Evolutionary conservation across 164 flowering plant species (phyloP), one percentile per base, ranked within the genome.

Genomic region (Dillenia suffruticosa): DNA sequence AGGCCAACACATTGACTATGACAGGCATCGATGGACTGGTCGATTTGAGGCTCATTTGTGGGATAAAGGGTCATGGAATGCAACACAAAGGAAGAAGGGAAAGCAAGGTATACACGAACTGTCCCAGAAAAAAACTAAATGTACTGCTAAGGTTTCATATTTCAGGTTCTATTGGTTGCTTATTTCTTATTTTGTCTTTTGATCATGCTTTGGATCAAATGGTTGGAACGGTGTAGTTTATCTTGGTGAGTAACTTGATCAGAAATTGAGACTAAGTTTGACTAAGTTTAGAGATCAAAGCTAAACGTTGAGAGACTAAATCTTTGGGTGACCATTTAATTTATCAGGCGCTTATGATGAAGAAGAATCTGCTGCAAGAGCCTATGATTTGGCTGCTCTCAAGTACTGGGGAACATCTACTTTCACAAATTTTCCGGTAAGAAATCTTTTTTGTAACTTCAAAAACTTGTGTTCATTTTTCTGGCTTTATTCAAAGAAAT

Each of bases 301-400:
- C 10, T 51, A 22, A 32, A 22, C 47, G 44, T 26, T 10, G 51
- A 61, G 50, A 24, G 50, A 64, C 52, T 1, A 54, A 48, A 16
- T 49, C 9, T 9, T 49, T 45, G 49, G 40, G 48, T 44, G 43
- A 7, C 2, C 15, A 49, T 24, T 8, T 50, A 24, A 17, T 51
- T 64, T 17, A 63, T 51, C 74, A 85, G 90, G 90, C 9, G 90
- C 82, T 52, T 85, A 83, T 61, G 85, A 81, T 63, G 82, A 76
- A 64, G 90, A 85, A 75, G 90, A 81, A 76, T 68, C 83, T 22
- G 90, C 90, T 14, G 90, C 90, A 3, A 79, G 87, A 70, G 87
- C 84, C 8, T 85, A 85, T 44, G 87, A 85, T 66, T 70, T 85
- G 66, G 85, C 87, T 46, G 90, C 87, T 14, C 76, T 85, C 22